These are phyloP conservation scores for Arthonia radiata DNA, from an alignment of 495 filamentous ascomycete species.

Conservation along the genomic window DNA sequence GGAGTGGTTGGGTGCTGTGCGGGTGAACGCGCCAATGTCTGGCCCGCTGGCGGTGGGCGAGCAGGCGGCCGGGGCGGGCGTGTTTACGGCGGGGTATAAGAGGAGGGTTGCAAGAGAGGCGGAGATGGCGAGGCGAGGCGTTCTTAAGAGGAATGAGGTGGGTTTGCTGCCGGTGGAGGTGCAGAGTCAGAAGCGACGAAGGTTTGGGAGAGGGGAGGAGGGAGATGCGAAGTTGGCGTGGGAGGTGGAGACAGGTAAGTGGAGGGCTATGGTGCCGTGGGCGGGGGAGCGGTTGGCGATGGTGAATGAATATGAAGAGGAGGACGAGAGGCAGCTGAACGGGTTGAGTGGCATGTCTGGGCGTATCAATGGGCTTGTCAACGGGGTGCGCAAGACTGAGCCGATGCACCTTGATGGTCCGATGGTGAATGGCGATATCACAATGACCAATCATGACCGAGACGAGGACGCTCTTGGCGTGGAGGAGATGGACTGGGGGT, in stretches of 20 bases:
- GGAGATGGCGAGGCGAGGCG: conserved; percentile 34
- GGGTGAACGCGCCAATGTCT: conserved; percentile 26
- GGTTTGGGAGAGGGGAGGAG: conserved; percentile 37
- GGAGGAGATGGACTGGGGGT: conserved; percentile 26
- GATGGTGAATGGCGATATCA: conserved; percentile 7
- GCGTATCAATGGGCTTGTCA: conserved; percentile 54
- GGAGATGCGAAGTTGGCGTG: conserved; percentile 56
- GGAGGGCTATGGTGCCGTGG: not conserved
- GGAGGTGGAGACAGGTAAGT: conserved; percentile 11
- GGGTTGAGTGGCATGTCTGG: conserved; percentile 39
- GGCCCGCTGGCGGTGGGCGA: not conserved
- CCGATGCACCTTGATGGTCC: conserved; percentile 9
- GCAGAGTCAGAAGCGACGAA: conserved; percentile 28
- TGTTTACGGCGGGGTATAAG: conserved; percentile 59
- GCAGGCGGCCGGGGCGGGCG: conserved; percentile 30
- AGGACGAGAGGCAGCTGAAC: conserved; percentile 50
- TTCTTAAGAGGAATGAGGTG: conserved; percentile 38
- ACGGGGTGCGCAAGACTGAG: conserved; percentile 28
- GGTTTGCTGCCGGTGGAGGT: conserved; percentile 57
- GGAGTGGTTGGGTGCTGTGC: conserved; percentile 50
- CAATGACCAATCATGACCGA: conserved; percentile 10
- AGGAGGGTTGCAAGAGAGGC: conserved; percentile 50
- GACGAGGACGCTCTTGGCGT: conserved; percentile 44
- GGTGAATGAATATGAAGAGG: conserved; percentile 44
- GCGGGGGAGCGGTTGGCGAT: not conserved